Evolutionary conservation across 2,329 filamentous ascomycete genomes (phyloP).

Genomic region (Fonsecaea multimorphosa): DNA sequence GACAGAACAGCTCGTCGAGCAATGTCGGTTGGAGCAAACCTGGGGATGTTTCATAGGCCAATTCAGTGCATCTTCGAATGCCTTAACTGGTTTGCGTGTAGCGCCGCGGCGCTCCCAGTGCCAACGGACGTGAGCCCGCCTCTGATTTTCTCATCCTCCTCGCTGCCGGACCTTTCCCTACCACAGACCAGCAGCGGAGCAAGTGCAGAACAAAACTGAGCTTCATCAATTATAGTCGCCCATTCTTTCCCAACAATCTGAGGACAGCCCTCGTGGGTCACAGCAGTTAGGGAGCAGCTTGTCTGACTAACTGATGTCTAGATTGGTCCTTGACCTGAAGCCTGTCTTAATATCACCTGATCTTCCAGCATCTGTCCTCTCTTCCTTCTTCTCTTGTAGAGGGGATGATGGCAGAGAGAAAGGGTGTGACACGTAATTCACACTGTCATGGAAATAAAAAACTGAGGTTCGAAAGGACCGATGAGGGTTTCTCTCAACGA

Average conservation of each 20-base stretch:
- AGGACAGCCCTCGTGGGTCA: not conserved
- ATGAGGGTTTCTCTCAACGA: not conserved
- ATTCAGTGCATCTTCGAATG: not conserved
- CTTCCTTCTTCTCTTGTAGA: not conserved
- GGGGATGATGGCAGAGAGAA: not conserved
- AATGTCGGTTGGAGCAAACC: not conserved
- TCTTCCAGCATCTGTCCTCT: not conserved
- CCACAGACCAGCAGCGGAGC: not conserved
- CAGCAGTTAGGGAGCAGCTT: slow-evolving; percentile 1
- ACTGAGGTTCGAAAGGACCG: not conserved
- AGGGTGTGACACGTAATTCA: not conserved
- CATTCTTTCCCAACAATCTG: not conserved
- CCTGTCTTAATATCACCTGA: not conserved
- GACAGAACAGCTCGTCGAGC: not conserved
- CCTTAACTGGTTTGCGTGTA: no score
- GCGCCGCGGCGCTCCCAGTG: no score
- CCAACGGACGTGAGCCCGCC: not conserved
- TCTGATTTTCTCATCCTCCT: not conserved
- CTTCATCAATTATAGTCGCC: not conserved
- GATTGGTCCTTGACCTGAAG: slow-evolving; percentile 2
- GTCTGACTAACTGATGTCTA: not conserved
- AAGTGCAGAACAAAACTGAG: not conserved
- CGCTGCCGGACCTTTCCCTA: not conserved
- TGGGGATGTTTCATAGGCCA: not conserved
- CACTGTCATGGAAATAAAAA: not conserved